A percentile compares a stretch with the other conserved stretches of the same genome.
phyloP scores from a whole-genome alignment of 2,329 filamentous ascomycete species.

The Ophiostoma quercus region DNA sequence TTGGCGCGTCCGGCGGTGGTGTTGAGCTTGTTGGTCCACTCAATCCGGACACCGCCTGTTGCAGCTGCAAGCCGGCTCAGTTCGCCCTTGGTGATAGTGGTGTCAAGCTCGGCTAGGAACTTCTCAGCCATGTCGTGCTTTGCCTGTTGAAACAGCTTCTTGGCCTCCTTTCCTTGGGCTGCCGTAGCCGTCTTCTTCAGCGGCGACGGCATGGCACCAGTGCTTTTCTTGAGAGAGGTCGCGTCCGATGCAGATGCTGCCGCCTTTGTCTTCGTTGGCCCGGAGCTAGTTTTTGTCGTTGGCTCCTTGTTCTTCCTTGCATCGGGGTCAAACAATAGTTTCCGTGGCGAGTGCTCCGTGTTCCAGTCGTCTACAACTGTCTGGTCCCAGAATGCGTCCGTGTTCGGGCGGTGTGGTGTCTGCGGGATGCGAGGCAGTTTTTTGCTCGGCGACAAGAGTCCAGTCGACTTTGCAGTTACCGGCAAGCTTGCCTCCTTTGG shows the following conservation, averaged over 20 bases:
- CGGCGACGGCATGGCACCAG: background rate
- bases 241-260: background rate
- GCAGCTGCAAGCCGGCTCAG: constrained; percentile 53
- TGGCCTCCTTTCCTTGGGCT: constrained; percentile 39
- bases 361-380: constrained; percentile 59
- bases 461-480: constrained; percentile 22
- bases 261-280: background rate
- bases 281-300: background rate
- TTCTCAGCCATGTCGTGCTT: constrained; percentile 59
- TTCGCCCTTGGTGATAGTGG: constrained; percentile 54
- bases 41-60: constrained; percentile 65
- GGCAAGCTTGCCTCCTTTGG: constrained; percentile 24
- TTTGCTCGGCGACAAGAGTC: constrained; percentile 34
- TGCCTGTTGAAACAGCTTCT: constrained; percentile 55
- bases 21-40: constrained; percentile 74
- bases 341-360: constrained; percentile 46
- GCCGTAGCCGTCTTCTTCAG: constrained; percentile 33
- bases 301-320: background rate
- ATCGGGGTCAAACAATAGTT: constrained; percentile 32
- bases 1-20: constrained; percentile 72
- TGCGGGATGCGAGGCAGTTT: constrained; percentile 44
- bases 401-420: constrained; percentile 49
- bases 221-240: background rate
- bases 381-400: constrained; percentile 57
- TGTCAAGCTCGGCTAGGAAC: constrained; percentile 67